Conservation (phyloP, 331 rosid species). For the Malus hybrid region DNA sequence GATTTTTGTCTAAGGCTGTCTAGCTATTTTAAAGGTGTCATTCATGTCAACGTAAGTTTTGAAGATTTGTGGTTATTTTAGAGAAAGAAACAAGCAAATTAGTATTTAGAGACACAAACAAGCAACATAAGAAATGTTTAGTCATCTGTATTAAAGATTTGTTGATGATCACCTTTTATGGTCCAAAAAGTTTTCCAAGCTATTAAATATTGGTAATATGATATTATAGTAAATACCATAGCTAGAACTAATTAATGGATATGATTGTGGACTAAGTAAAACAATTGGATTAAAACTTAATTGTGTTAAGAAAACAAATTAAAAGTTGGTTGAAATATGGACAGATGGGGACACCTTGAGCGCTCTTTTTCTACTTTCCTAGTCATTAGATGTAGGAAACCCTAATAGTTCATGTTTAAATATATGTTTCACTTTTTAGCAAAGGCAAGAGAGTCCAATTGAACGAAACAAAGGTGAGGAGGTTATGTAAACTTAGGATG, state of each 20-base stretch:
- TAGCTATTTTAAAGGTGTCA: conserved; percentile 17
- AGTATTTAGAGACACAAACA: background rate
- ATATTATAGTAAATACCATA: background rate
- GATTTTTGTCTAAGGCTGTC: background rate
- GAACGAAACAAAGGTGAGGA: conserved; percentile 2
- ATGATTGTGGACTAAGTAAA: conserved; percentile 26
- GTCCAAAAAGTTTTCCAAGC: conserved; percentile 10
- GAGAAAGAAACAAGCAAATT: conserved; percentile 16
- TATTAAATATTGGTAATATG: background rate
- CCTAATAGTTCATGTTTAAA: background rate
- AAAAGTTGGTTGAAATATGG: background rate
- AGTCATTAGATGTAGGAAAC: conserved; percentile 16
- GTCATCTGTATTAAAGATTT: background rate
- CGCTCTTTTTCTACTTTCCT: conserved; percentile 19
- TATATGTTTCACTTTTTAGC: background rate
- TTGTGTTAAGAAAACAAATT: background rate
- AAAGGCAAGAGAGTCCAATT: conserved; percentile 17
- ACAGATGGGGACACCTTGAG: conserved; percentile 18
- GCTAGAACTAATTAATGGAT: background rate
- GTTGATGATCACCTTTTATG: conserved; percentile 1
- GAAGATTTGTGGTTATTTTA: conserved; percentile 20
- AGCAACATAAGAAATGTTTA: conserved; percentile 11
- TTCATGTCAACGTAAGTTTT: conserved; percentile 26
- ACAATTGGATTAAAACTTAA: conserved; percentile 1
- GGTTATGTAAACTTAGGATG: background rate